These are phyloP conservation scores for Umbelopsis ramanniana DNA, from an alignment of 192 early-diverging fungal genomes.

Conservation along the genomic window DNA sequence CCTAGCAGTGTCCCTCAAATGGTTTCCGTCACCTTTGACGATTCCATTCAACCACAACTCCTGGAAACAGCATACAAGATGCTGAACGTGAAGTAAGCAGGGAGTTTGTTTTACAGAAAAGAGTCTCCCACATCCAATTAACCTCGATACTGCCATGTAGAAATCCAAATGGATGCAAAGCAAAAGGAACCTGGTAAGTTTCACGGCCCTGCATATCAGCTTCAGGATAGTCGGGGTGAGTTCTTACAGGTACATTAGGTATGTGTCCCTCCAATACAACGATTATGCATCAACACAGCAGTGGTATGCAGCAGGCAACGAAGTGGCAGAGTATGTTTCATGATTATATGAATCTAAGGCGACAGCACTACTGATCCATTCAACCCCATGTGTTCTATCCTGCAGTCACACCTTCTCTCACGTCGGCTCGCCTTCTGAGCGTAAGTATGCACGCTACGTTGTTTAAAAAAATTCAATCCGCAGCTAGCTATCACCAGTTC, in stretches of 20 bases:
- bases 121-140: neutral
- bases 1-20: constrained; percentile 59
- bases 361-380: neutral
- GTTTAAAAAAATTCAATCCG: neutral
- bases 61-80: constrained; percentile 32
- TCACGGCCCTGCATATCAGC: too few relatives aligned
- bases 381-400: neutral
- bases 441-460: constrained; percentile 13
- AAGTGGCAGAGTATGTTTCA: constrained; percentile 58
- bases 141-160: neutral
- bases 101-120: neutral
- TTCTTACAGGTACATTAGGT: constrained; percentile 30
- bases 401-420: constrained; percentile 39
- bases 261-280: constrained; percentile 61
- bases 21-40: constrained; percentile 65
- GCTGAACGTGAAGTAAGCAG: constrained; percentile 34
- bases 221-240: too few relatives aligned
- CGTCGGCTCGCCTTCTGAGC: constrained; percentile 33
- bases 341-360: too few relatives aligned
- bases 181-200: constrained; percentile 55
- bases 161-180: constrained; percentile 67
- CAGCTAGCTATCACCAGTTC: neutral
- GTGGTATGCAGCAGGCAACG: constrained; percentile 65
- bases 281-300: constrained; percentile 61
- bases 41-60: constrained; percentile 53